Evolutionary conservation across 2,329 filamentous ascomycete species (phyloP), one percentile per base, ranked within the genome.

Genomic region (Lecanicillium sp.): DNA sequence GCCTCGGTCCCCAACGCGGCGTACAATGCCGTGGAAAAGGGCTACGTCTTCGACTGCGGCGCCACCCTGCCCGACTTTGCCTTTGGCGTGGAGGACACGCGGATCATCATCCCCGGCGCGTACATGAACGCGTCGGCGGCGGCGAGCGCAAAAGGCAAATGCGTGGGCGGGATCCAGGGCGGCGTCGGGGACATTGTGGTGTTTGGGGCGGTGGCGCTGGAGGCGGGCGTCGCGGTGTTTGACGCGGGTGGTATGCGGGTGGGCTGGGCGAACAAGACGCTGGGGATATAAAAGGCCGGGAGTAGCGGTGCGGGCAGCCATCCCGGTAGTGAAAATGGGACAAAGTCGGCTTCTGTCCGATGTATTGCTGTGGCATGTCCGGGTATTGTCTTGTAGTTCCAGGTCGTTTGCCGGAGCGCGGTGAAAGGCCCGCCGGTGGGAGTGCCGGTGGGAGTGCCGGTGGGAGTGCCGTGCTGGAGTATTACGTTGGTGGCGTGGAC

Each of bases 41-140:
- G 59, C 53, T 67, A 40, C 55, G 52, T 60, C 52, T 41, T 63
- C 67, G 60, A 74, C 73, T 33, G 67, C 68, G 47, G 68, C 70
- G 29, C 71, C 64, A 40, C 71, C 64, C 45, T 66, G 65, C 50
- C 68, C 62, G 55, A 53, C 51, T 43, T 48, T 21, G 38, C 39
- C 15, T 51, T 81, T 84, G 19, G 84, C 66, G 49, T 78, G 75
- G 48, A 76, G 67, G 55, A 75, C 3, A 19, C 40, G 6, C 24
- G 20, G 3, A 26, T 49, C 21, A 49, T 35, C 5, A 29, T 49
- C 2, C 47, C 47, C 11, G 47, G 40, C 6, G 3, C 14, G 26
- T 49, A 49, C 17, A 4, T 49, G 14, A 33, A 40, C 8, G 29
- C 11, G 19, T 14, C 36, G 14, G n/a, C 11, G 39, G 32, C 33